A percentile compares a stretch with the other conserved stretches of the same genome.
Evolutionary conservation across 345 rosid genomes (phyloP).

Genomic region (Pelargonium nanum): DNA sequence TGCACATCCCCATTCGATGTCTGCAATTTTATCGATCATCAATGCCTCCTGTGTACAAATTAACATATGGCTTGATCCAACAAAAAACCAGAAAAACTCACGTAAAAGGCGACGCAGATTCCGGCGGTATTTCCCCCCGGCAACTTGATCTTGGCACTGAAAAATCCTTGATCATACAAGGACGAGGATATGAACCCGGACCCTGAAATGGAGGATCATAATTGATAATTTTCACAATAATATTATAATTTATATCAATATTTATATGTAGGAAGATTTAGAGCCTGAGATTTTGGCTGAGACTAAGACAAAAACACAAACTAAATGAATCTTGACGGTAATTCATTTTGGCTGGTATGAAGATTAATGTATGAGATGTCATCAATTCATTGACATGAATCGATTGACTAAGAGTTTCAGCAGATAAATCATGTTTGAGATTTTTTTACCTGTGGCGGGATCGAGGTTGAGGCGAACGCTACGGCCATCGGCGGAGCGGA

Average conservation of each 20-base stretch:
- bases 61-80: background rate
- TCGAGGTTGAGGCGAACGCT: conserved; percentile 87
- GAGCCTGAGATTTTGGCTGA: too few relatives aligned
- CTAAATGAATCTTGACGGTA: too few relatives aligned
- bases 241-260: too few relatives aligned
- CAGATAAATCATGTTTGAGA: background rate
- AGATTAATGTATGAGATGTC: too few relatives aligned
- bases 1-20: conserved; percentile 83
- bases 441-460: conserved; percentile 51
- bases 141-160: conserved; percentile 79
- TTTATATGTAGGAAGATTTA: too few relatives aligned
- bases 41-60: background rate
- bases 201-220: too few relatives aligned
- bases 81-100: conserved; percentile 16
- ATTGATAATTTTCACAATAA: background rate
- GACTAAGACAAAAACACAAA: too few relatives aligned
- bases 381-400: too few relatives aligned
- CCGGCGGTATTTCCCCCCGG: conserved; percentile 87
- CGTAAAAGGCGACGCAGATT: conserved; percentile 84
- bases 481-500: conserved; percentile 60
- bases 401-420: too few relatives aligned
- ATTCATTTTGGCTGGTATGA: too few relatives aligned
- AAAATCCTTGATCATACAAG: conserved; percentile 79
- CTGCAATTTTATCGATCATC: conserved; percentile 21
- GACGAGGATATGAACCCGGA: conserved; percentile 87